Conservation (phyloP, 495 filamentous ascomycete genomes). For the Gamarada debralockiae region DNA sequence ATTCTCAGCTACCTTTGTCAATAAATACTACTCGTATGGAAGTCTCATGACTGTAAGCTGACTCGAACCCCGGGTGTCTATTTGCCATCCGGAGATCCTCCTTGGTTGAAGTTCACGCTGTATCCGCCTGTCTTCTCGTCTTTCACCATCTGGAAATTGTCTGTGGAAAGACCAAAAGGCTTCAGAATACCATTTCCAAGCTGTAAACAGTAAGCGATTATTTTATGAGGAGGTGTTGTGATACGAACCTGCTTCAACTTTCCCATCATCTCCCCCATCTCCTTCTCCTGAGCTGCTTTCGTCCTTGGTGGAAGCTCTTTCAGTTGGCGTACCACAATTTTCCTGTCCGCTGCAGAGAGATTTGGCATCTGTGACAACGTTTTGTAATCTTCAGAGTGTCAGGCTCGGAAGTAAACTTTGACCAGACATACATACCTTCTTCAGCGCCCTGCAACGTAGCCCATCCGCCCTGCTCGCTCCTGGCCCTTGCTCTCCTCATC, state of each 20-base stretch:
- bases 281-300: constrained; percentile 73
- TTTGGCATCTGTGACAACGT: constrained; percentile 48
- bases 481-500: constrained; percentile 76
- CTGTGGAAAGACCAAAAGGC: constrained; percentile 88
- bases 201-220: constrained; percentile 30
- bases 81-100: constrained; percentile 5
- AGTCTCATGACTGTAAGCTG: too few species aligned
- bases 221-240: neutral
- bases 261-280: constrained; percentile 94
- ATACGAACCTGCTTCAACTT: constrained; percentile 79
- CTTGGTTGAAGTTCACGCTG: constrained; percentile 78
- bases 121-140: constrained; percentile 88
- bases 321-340: constrained; percentile 62
- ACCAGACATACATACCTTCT: constrained; percentile 37
- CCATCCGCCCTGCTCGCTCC: constrained; percentile 71
- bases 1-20: too few species aligned
- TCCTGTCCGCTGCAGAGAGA: constrained; percentile 59
- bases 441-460: constrained; percentile 73
- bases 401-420: neutral
- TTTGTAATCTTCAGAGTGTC: constrained; percentile 52
- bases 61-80: neutral
- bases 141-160: constrained; percentile 90
- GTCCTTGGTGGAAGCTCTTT: constrained; percentile 58
- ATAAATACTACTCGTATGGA: too few species aligned
- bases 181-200: constrained; percentile 88